phyloP scores from a whole-genome alignment of 192 early-diverging fungal species.

The Gaertneriomyces sp. region DNA sequence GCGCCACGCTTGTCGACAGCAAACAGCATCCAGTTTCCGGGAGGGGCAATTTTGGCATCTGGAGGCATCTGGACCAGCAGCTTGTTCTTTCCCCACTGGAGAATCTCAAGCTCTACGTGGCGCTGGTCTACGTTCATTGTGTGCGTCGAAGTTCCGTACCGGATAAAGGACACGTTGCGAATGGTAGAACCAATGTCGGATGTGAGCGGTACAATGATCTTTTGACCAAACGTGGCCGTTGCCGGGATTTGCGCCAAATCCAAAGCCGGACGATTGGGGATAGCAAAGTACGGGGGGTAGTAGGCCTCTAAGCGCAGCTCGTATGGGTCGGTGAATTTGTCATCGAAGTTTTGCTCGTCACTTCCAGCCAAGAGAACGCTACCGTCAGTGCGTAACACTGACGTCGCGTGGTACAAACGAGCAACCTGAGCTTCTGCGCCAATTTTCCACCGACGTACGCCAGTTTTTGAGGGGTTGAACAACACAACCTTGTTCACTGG shows the following conservation, averaged over 20 bases:
- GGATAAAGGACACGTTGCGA: constrained; percentile 22
- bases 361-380: constrained; percentile 39
- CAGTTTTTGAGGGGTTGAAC: constrained; percentile 26
- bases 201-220: constrained; percentile 10
- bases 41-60: constrained; percentile 32
- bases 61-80: constrained; percentile 19
- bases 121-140: constrained; percentile 43
- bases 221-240: constrained; percentile 6
- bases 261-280: constrained; percentile 31
- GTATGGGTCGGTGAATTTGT: constrained; percentile 8
- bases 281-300: constrained; percentile 8
- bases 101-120: constrained; percentile 29
- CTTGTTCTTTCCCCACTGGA: constrained; percentile 6
- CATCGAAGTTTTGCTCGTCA: constrained; percentile 43
- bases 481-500: constrained; percentile 36
- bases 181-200: constrained; percentile 10
- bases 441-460: constrained; percentile 15
- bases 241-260: not conserved
- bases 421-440: constrained; percentile 19
- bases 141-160: constrained; percentile 38
- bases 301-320: constrained; percentile 10
- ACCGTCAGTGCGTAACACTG: constrained; percentile 36
- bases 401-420: constrained; percentile 33
- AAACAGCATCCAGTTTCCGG: constrained; percentile 46
- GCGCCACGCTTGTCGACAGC: constrained; percentile 30